Evolutionary conservation across 1,284 basidiomycete genomes (phyloP).

Genomic region (Psilocybe mexicana): DNA sequence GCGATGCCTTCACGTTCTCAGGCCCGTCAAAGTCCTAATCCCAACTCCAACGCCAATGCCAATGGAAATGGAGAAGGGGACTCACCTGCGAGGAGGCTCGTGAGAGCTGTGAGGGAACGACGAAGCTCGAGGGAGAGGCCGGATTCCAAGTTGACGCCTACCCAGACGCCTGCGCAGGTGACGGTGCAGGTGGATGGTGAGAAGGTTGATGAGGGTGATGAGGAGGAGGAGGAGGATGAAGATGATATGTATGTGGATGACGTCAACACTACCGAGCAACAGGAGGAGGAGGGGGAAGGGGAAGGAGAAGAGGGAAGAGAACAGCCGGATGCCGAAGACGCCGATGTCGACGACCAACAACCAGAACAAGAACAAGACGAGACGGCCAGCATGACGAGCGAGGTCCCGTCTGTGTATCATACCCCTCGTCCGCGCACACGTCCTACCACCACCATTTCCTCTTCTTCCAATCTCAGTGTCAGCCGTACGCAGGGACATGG

Average conservation of each 20-base stretch:
- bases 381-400: neutral
- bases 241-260: slow-evolving; percentile 13
- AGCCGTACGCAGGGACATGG: too few relatives aligned
- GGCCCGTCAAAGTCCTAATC: too few relatives aligned
- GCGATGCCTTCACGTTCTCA: neutral
- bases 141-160: slow-evolving; percentile 68
- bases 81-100: slow-evolving; percentile 16
- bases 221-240: slow-evolving; percentile 15
- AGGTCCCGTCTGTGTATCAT: slow-evolving; percentile 8
- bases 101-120: slow-evolving; percentile 21
- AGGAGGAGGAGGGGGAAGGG: slow-evolving; percentile 15
- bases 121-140: slow-evolving; percentile 21
- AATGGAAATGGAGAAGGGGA: neutral
- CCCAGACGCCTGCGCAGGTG: neutral
- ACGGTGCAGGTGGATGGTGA: slow-evolving; percentile 18
- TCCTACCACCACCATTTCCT: neutral
- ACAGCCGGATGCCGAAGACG: neutral
- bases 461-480: neutral
- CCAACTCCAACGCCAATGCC: neutral
- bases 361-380: neutral
- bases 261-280: slow-evolving; percentile 8
- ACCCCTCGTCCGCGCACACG: slow-evolving; percentile 13
- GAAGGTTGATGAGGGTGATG: slow-evolving; percentile 1
- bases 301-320: neutral
- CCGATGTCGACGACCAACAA: neutral